phyloP scores from a whole-genome alignment of 2,329 filamentous ascomycete species.

The Harringtonia lauricola region DNA sequence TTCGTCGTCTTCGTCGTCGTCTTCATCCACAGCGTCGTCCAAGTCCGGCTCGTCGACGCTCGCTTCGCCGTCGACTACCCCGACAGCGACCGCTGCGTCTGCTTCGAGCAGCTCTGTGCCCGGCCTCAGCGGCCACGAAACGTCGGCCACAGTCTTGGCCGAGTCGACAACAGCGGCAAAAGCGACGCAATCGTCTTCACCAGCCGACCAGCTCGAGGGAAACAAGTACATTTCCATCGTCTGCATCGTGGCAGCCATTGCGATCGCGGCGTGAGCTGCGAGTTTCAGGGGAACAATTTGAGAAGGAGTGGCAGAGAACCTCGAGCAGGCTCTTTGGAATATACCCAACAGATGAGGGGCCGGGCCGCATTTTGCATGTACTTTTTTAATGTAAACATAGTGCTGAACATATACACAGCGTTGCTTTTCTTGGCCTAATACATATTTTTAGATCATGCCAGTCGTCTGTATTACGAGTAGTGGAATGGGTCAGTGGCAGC shows the following conservation, averaged over 20 bases:
- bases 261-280: constrained; percentile 11
- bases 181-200: constrained; percentile 15
- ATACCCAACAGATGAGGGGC: not conserved
- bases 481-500: no score
- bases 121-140: constrained; percentile 26
- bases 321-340: no score
- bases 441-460: no score
- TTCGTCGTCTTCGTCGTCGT: not conserved
- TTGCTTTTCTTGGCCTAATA: not conserved
- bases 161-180: constrained; percentile 11
- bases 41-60: constrained; percentile 4
- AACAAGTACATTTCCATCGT: constrained; percentile 12
- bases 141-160: constrained; percentile 16
- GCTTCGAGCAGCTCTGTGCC: no score
- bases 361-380: not conserved
- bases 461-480: no score
- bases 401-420: not conserved
- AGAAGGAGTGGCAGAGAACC: not conserved
- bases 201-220: constrained; percentile 14
- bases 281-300: not conserved
- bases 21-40: not conserved
- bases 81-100: no score
- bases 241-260: constrained; percentile 15
- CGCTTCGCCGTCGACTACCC: constrained; percentile 8
- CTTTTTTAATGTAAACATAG: not conserved